phyloP scores from a whole-genome alignment of 116 monocot species.

The Zostera marina region DNA sequence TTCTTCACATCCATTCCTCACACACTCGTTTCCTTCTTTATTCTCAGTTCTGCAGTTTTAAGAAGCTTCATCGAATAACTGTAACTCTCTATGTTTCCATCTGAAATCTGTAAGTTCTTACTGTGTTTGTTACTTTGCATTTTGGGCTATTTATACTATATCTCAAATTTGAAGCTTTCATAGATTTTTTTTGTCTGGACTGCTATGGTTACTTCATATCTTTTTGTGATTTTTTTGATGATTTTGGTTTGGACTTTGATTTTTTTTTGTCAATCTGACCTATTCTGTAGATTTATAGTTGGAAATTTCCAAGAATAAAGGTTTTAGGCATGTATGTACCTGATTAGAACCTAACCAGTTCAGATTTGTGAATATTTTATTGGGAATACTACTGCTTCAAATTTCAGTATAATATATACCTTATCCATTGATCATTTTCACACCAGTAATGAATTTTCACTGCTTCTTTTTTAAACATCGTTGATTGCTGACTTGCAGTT shows the following conservation, averaged over 20 bases:
- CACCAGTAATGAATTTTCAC: too few relatives aligned
- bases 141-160: too few relatives aligned
- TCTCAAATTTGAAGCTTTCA: too few relatives aligned
- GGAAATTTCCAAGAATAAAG: not conserved
- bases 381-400: not conserved
- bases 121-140: too few relatives aligned
- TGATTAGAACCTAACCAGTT: not conserved
- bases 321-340: not conserved
- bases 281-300: too few relatives aligned
- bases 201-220: not conserved
- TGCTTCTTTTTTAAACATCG: too few relatives aligned
- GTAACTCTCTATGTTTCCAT: not conserved
- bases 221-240: not conserved
- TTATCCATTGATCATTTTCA: not conserved
- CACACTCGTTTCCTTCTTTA: not conserved
- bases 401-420: not conserved
- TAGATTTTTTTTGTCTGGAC: too few relatives aligned
- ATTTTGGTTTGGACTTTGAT: slow-evolving; percentile 2
- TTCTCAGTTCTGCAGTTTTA: not conserved
- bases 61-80: slow-evolving; percentile 1
- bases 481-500: too few relatives aligned
- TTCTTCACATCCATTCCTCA: not conserved
- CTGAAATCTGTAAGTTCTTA: too few relatives aligned
- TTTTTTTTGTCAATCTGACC: too few relatives aligned
- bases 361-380: not conserved